Conservation (phyloP, 164 flowering plant species). For the Pachysandra terminalis region DNA sequence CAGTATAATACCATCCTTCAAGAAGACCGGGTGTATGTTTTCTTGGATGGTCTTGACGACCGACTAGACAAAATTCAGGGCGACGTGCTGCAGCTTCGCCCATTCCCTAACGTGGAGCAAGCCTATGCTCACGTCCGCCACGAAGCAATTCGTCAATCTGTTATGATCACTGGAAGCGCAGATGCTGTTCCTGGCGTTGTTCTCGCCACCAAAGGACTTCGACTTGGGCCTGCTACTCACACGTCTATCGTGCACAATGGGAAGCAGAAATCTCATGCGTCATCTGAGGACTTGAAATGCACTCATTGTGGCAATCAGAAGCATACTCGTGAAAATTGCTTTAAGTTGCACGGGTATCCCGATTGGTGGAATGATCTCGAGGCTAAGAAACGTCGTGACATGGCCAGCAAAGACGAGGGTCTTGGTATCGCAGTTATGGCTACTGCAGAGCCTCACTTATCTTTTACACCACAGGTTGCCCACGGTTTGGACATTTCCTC, state of each 20-base stretch:
- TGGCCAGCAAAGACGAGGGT: not conserved
- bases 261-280: not conserved
- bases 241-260: not conserved
- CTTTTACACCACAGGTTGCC: not conserved
- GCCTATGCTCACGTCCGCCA: not conserved
- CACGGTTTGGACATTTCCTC: not conserved
- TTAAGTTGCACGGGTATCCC: constrained; percentile 15
- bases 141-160: not conserved
- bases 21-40: constrained; percentile 7
- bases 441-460: constrained; percentile 1
- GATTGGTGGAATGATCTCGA: constrained; percentile 18
- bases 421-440: not conserved
- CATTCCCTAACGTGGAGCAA: not conserved
- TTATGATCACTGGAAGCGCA: not conserved
- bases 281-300: not conserved
- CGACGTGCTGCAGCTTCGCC: not conserved
- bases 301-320: constrained; percentile 15
- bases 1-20: not conserved
- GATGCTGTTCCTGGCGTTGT: not conserved
- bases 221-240: too few relatives aligned
- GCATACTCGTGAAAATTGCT: constrained; percentile 11
- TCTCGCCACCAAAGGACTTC: not conserved
- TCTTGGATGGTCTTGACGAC: constrained; percentile 3
- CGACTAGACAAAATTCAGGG: not conserved
- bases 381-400: not conserved